These are phyloP conservation scores for Backusella mclennaniae DNA, from an alignment of 192 early-diverging fungal genomes.

Conservation along the genomic window DNA sequence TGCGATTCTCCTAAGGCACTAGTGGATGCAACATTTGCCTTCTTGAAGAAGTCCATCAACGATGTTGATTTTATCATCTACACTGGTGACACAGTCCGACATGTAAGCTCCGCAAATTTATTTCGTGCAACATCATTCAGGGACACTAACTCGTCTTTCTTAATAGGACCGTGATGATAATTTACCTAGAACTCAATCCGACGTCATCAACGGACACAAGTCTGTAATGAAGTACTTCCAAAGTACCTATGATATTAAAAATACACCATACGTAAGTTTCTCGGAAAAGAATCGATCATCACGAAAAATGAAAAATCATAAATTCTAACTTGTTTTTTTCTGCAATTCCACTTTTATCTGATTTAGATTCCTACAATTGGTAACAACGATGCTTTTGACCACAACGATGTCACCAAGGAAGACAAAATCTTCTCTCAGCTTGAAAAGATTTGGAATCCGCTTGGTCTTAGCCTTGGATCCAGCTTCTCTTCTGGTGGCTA, in stretches of 20 bases:
- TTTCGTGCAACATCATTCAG: neutral
- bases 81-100: slow-evolving; percentile 40
- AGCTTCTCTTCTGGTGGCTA: slow-evolving; percentile 36
- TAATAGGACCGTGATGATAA: slow-evolving; percentile 24
- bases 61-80: slow-evolving; percentile 43
- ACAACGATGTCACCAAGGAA: slow-evolving; percentile 17
- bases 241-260: slow-evolving; percentile 16
- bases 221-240: slow-evolving; percentile 20
- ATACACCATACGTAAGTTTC: slow-evolving; percentile 19
- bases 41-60: slow-evolving; percentile 23
- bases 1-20: slow-evolving; percentile 30
- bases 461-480: slow-evolving; percentile 30
- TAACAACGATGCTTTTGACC: slow-evolving; percentile 37
- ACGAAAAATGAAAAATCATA: neutral
- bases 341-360: neutral
- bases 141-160: neutral
- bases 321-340: neutral
- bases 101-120: slow-evolving; percentile 25
- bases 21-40: slow-evolving; percentile 30
- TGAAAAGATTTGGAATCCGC: slow-evolving; percentile 33
- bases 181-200: slow-evolving; percentile 13
- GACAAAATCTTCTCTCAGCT: slow-evolving; percentile 12
- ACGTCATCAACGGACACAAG: slow-evolving; percentile 27
- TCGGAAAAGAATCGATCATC: neutral
- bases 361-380: slow-evolving; percentile 37